phyloP scores from a whole-genome alignment of 352 stramenopile genomes.

The Pythium sukuiense region DNA sequence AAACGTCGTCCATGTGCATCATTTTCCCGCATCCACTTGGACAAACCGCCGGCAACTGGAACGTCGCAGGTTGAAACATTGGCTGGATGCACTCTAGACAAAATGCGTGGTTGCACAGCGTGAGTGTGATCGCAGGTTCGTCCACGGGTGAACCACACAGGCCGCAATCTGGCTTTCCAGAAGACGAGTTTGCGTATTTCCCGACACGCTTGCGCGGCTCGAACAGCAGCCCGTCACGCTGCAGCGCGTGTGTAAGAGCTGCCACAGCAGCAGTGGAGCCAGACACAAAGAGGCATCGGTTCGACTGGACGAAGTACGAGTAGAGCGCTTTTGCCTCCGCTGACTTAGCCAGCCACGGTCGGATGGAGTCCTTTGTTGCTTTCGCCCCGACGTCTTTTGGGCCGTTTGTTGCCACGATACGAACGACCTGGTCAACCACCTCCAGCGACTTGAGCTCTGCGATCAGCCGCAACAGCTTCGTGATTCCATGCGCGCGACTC shows the following conservation, averaged over 20 bases:
- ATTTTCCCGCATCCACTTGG: constrained; percentile 7
- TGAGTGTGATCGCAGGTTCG: constrained; percentile 13
- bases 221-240: constrained; percentile 5
- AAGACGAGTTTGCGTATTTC: neutral
- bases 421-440: constrained; percentile 14
- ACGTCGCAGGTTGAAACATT: constrained; percentile 9
- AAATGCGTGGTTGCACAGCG: constrained; percentile 26
- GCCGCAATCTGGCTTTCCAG: constrained; percentile 12
- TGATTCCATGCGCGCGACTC: neutral
- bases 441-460: constrained; percentile 19
- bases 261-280: neutral
- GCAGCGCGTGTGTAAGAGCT: constrained; percentile 6
- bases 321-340: constrained; percentile 1
- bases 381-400: neutral
- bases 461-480: constrained; percentile 5
- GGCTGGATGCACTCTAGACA: constrained; percentile 20
- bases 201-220: neutral
- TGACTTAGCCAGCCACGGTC: neutral
- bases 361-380: neutral
- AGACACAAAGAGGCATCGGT: constrained; percentile 2
- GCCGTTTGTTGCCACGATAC: constrained; percentile 12
- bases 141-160: constrained; percentile 9
- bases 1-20: constrained; percentile 22
- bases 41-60: constrained; percentile 17
- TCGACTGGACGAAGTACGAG: constrained; percentile 2